Base-by-base conservation (phyloP, 2,329 filamentous ascomycete species). In the Talaromyces verruculosus region DNA sequence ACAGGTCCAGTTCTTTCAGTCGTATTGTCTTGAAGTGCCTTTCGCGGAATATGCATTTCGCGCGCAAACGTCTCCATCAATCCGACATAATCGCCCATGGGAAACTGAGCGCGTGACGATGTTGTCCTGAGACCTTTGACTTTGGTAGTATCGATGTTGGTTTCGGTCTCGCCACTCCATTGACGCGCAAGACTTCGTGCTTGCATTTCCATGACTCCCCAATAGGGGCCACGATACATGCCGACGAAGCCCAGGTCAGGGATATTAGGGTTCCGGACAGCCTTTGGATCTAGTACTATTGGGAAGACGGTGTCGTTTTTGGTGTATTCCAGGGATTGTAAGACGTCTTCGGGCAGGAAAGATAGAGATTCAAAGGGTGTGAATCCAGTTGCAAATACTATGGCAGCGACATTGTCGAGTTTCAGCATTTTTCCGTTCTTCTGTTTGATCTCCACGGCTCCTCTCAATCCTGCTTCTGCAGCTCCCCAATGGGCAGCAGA, bases 171-270 rank as follows among this genome's bases (percentile, higher is more conserved):
- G 1, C 75, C 70, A 53, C 69, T 47, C 89, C 91, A 93, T 11
- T 87, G 74, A 13, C 84, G 76, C 0, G 88, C 83, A 5, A 93
- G 79, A 68, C 91, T 84, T 0, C 89, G 85, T 2, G 91, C 89
- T 77, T 96, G 92, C 89, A 93, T 91, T 75, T 95, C 91, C 84
- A 94, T 92, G 0, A 93, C 88, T 0, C 90, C 90, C 92, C 92
- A 96, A 75, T 92, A 95, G 0, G 91, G 91, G 0, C 90, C 90
- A 67, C 92, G 85, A 73, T 96, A 96, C 77, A 93, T 92, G 0
- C 92, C 92, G 0, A 95, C 88, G 71, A 95, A 93, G 0, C 90
- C 91, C 0, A 95, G 78, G 5, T 85, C 85, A 0, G 88, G 84
- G 0, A 93, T 76, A 0, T 82, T 78, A 0, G 84, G 83, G 66